phyloP scores from a whole-genome alignment of 768 basidiomycete species.

The Phylloporus sp. region DNA sequence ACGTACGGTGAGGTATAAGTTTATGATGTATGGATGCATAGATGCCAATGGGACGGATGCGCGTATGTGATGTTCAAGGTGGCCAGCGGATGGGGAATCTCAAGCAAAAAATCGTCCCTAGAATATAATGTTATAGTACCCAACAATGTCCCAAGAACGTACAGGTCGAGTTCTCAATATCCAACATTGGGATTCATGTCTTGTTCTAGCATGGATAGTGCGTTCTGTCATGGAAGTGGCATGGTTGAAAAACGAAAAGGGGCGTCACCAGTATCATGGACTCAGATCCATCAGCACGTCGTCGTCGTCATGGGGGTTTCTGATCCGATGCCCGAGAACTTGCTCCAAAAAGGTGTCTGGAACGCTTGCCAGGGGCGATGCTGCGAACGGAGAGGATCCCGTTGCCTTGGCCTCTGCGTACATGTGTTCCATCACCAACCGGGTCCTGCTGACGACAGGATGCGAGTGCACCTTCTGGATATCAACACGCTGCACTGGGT shows the following conservation, averaged over 20 bases:
- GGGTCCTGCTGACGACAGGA: constrained; percentile 59
- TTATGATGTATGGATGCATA: constrained; percentile 25
- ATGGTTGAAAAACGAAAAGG: background rate
- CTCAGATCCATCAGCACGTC: constrained; percentile 40
- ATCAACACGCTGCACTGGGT: constrained; percentile 56
- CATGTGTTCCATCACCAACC: constrained; percentile 57
- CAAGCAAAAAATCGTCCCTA: constrained; percentile 32
- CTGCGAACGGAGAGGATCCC: constrained; percentile 43
- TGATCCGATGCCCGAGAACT: constrained; percentile 41
- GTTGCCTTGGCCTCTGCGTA: constrained; percentile 36
- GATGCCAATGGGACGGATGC: constrained; percentile 17
- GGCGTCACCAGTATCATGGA: constrained; percentile 22
- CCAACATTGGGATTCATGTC: constrained; percentile 16
- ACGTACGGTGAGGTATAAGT: constrained; percentile 24
- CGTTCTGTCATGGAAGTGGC: constrained; percentile 1
- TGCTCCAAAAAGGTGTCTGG: constrained; percentile 60
- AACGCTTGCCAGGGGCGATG: constrained; percentile 63
- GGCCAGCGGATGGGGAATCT: constrained; percentile 8
- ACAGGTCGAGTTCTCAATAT: constrained; percentile 23
- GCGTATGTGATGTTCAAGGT: constrained; percentile 2
- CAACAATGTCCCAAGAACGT: constrained; percentile 36
- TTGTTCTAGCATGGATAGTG: constrained; percentile 1
- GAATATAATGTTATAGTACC: constrained; percentile 34
- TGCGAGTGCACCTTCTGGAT: constrained; percentile 58
- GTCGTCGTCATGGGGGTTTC: constrained; percentile 11